Percentiles rank a stretch among this genome's conserved stretches.
phyloP scores from a whole-genome alignment of 2,329 filamentous ascomycete genomes.

The Cladosporium oxysporum region DNA sequence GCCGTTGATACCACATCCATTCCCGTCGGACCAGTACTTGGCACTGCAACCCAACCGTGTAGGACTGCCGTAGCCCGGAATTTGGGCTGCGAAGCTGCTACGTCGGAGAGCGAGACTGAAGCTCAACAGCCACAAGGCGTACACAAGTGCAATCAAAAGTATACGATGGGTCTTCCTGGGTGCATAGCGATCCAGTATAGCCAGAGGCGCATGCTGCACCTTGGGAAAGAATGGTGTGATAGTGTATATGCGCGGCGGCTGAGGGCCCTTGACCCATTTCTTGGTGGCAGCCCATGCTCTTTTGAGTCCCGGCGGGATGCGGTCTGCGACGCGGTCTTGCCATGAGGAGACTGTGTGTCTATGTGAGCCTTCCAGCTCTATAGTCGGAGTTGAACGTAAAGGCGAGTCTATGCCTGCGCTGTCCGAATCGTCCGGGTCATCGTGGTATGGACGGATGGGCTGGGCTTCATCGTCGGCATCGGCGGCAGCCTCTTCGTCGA shows the following conservation, averaged over 20 bases:
- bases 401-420: slow-evolving; percentile 31
- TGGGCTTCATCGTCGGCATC: slow-evolving; percentile 12
- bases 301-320: slow-evolving; percentile 32
- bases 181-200: slow-evolving; percentile 62
- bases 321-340: slow-evolving; percentile 28
- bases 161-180: slow-evolving; percentile 61
- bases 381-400: slow-evolving; percentile 26
- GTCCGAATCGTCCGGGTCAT: slow-evolving; percentile 36
- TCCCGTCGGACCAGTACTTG: slow-evolving; percentile 70
- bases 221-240: slow-evolving; percentile 60
- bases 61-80: slow-evolving; percentile 68
- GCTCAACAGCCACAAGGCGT: slow-evolving; percentile 67
- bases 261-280: slow-evolving; percentile 52
- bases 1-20: slow-evolving; percentile 73
- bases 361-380: slow-evolving; percentile 32
- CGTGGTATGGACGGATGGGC: slow-evolving; percentile 30
- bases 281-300: slow-evolving; percentile 39
- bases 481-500: slow-evolving; percentile 8
- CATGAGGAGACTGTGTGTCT: slow-evolving; percentile 24
- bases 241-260: slow-evolving; percentile 51
- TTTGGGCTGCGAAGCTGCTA: slow-evolving; percentile 60
- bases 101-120: slow-evolving; percentile 70
- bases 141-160: slow-evolving; percentile 60
- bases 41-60: slow-evolving; percentile 66
- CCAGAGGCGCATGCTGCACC: slow-evolving; percentile 67